Conservation (phyloP, 1,284 basidiomycete species). For the Volvariella volvacea region DNA sequence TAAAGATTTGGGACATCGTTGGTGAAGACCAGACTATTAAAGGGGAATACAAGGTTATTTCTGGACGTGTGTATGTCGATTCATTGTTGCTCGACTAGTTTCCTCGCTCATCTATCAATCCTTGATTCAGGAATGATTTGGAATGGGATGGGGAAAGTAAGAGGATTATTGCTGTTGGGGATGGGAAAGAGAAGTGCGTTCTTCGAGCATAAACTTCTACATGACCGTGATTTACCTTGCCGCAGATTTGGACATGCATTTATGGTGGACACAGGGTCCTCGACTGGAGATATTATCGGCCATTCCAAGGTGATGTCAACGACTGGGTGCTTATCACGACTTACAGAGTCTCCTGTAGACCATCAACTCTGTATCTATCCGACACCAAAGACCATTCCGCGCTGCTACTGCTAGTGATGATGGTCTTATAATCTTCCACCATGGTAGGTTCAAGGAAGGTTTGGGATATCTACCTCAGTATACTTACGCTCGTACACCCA, state of each 20-base stretch:
- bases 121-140: slow-evolving; percentile 86
- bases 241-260: slow-evolving; percentile 81
- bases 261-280: slow-evolving; percentile 83
- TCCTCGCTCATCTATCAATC: too few relatives aligned
- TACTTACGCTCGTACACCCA: slow-evolving; percentile 10
- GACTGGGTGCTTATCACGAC: not conserved
- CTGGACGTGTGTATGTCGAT: slow-evolving; percentile 73
- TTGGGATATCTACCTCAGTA: not conserved
- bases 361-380: slow-evolving; percentile 89
- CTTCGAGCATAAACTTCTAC: too few relatives aligned
- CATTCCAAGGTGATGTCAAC: slow-evolving; percentile 71
- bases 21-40: slow-evolving; percentile 86
- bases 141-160: slow-evolving; percentile 97
- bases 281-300: slow-evolving; percentile 90
- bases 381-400: slow-evolving; percentile 85
- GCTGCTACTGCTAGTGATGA: slow-evolving; percentile 90
- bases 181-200: slow-evolving; percentile 78
- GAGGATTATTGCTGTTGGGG: slow-evolving; percentile 93
- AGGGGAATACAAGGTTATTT: slow-evolving; percentile 78
- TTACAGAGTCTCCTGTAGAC: slow-evolving; percentile 31
- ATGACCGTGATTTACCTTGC: not conserved
- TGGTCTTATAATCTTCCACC: slow-evolving; percentile 73
- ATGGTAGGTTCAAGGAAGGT: slow-evolving; percentile 36
- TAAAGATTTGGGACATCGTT: slow-evolving; percentile 90
- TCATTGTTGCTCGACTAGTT: not conserved